These are phyloP conservation scores for Neocucurbitaria cava DNA, from an alignment of 2,329 filamentous ascomycete species.

Conservation along the genomic window DNA sequence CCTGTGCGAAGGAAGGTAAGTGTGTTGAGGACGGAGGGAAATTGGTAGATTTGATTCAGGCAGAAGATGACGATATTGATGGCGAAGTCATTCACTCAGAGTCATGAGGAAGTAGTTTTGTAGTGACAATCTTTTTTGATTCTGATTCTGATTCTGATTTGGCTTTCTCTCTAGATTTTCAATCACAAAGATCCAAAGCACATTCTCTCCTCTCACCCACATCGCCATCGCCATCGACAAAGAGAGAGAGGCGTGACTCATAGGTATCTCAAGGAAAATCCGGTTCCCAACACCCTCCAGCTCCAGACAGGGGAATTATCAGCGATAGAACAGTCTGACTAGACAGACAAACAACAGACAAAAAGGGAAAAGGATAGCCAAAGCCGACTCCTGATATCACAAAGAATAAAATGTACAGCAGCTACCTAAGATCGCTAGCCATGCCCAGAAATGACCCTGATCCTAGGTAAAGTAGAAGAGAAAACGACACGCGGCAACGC, in stretches of 20 bases:
- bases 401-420: slow-evolving; percentile 40
- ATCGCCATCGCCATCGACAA: neutral
- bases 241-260: slow-evolving; percentile 8
- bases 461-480: slow-evolving; percentile 24
- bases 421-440: slow-evolving; percentile 29
- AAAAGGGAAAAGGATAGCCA: slow-evolving; percentile 7
- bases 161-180: slow-evolving; percentile 3
- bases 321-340: slow-evolving; percentile 9
- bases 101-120: too few species aligned
- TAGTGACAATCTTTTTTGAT: too few species aligned
- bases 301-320: slow-evolving; percentile 1
- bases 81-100: too few species aligned
- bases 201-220: neutral
- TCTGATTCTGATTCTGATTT: neutral
- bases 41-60: too few species aligned
- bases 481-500: slow-evolving; percentile 14
- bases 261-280: slow-evolving; percentile 10
- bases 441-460: slow-evolving; percentile 24
- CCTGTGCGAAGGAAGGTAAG: too few species aligned
- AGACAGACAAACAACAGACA: slow-evolving; percentile 8
- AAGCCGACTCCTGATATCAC: slow-evolving; percentile 20
- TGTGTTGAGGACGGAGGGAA: too few species aligned
- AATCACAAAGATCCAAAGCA: slow-evolving; percentile 2
- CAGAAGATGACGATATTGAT: neutral
- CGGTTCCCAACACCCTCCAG: slow-evolving; percentile 3